These are phyloP conservation scores for Cladophialophora bantiana DNA, from an alignment of 2,329 filamentous ascomycete species.

Conservation along the genomic window DNA sequence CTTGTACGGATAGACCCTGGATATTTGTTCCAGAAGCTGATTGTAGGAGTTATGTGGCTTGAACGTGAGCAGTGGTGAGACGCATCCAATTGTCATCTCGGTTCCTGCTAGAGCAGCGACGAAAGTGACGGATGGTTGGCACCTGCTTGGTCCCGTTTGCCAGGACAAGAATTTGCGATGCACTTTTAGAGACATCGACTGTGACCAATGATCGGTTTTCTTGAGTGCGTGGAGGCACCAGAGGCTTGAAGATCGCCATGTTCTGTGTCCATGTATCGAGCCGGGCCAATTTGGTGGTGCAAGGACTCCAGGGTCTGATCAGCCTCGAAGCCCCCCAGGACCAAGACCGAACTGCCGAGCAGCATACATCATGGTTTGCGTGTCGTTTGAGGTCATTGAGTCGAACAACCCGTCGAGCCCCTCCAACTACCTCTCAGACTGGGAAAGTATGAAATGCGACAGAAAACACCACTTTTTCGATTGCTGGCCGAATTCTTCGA, in stretches of 20 bases:
- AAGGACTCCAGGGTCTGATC: neutral
- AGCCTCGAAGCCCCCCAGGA: neutral
- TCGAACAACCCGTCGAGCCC: neutral
- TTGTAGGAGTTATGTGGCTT: neutral
- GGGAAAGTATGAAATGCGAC: neutral
- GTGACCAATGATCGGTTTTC: neutral
- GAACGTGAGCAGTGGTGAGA: neutral
- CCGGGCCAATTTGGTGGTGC: neutral
- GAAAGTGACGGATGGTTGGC: neutral
- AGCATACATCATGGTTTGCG: neutral
- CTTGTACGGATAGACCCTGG: neutral
- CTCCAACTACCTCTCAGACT: neutral
- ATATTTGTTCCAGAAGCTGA: neutral
- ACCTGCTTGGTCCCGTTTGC: neutral
- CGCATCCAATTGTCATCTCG: neutral
- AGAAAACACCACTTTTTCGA: no score
- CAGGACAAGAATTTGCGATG: neutral
- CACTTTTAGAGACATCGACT: neutral
- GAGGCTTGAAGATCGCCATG: neutral
- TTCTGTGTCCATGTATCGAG: no score
- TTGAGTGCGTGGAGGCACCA: neutral
- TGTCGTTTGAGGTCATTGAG: neutral
- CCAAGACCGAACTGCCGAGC: neutral
- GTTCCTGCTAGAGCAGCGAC: neutral
- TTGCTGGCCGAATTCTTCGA: neutral